Conservation (phyloP, 192 early-diverging fungal genomes). For the Glomus cerebriforme region DNA sequence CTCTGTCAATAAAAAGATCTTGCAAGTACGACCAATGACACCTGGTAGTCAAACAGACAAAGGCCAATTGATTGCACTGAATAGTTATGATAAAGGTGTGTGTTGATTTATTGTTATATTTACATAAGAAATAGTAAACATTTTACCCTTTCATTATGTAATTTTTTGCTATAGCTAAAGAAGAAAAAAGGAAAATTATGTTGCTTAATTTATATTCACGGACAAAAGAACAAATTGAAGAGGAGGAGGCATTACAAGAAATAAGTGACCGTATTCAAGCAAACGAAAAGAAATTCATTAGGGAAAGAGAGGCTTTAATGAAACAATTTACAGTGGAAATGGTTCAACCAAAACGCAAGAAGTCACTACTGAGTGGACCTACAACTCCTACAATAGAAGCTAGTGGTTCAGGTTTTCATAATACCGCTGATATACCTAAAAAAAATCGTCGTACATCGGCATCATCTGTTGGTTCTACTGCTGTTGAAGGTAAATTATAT, state of each 20-base stretch:
- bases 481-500: conserved; percentile 5
- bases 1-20: conserved; percentile 63
- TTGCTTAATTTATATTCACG: conserved; percentile 71
- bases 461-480: conserved; percentile 20
- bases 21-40: conserved; percentile 51
- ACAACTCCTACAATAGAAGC: conserved; percentile 20
- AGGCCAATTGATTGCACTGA: conserved; percentile 36
- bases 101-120: not conserved
- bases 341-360: conserved; percentile 23
- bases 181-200: conserved; percentile 81
- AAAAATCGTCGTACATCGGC: conserved; percentile 28
- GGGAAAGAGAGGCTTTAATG: conserved; percentile 79
- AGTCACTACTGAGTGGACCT: not conserved
- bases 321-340: conserved; percentile 57
- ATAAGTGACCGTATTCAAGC: conserved; percentile 81
- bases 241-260: conserved; percentile 80
- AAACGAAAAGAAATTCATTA: conserved; percentile 73
- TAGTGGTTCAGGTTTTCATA: not conserved
- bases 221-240: conserved; percentile 78
- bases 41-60: conserved; percentile 40
- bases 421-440: not conserved
- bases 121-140: too few relatives aligned
- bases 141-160: conserved; percentile 21
- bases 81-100: conserved; percentile 34
- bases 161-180: conserved; percentile 57